A percentile compares a stretch with the other conserved stretches of the same genome.
These are phyloP conservation scores for Camellia oleifera DNA, from an alignment of 179 eudicot genomes.

Conservation along the genomic window DNA sequence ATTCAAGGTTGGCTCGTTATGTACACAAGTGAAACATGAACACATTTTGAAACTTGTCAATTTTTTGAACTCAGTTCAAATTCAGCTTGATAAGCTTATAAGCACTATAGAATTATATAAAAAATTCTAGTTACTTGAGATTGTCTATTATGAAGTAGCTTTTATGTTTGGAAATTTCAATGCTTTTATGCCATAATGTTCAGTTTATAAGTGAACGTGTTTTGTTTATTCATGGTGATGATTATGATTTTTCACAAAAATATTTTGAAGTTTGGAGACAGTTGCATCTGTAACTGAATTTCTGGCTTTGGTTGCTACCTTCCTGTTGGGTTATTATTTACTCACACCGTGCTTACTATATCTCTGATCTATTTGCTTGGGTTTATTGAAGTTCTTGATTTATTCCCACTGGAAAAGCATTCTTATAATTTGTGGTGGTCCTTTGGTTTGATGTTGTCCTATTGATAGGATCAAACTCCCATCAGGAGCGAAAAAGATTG, in stretches of 20 bases:
- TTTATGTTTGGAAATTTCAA: too few species aligned
- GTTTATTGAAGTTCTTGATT: neutral
- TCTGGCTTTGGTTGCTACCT: neutral
- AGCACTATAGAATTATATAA: too few species aligned
- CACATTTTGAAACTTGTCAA: too few species aligned
- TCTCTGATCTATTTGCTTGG: neutral
- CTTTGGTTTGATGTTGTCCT: neutral
- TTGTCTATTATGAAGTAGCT: neutral
- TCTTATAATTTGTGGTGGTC: neutral
- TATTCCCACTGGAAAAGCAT: neutral
- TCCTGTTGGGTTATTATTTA: neutral
- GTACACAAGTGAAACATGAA: too few species aligned
- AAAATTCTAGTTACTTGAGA: too few species aligned
- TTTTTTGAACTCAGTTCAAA: too few species aligned
- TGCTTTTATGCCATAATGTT: too few species aligned
- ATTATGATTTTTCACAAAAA: neutral
- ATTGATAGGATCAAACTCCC: constrained; percentile 45
- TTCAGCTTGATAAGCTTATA: too few species aligned
- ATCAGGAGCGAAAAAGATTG: constrained; percentile 55
- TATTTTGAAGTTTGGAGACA: neutral
- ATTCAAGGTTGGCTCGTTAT: too few species aligned
- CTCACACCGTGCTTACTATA: neutral
- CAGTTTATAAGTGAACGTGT: neutral
- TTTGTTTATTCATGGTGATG: neutral
- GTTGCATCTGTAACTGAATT: neutral